These are phyloP conservation scores for Lipomyces sp. DNA, from an alignment of 805 yeast species.

Conservation along the genomic window DNA sequence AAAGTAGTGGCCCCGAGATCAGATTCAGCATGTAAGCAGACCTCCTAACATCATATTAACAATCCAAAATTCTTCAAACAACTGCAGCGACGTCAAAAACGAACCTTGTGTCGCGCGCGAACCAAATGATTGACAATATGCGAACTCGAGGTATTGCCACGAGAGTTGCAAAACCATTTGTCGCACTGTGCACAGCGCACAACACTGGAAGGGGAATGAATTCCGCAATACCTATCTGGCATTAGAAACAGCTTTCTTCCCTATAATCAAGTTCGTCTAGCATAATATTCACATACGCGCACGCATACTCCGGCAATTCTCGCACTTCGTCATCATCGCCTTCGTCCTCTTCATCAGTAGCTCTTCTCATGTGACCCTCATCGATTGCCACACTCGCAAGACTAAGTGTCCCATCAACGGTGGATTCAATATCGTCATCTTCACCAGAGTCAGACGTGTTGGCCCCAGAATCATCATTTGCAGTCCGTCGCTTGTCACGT, in stretches of 20 bases:
- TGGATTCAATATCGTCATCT: conserved; percentile 32
- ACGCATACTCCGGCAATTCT: conserved; percentile 51
- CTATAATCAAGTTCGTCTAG: background rate
- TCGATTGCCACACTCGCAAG: conserved; percentile 30
- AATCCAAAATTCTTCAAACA: background rate
- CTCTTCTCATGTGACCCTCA: conserved; percentile 10
- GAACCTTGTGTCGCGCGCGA: conserved; percentile 69
- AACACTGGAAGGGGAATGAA: conserved; percentile 65
- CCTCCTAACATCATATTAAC: conserved; percentile 42
- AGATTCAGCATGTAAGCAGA: conserved; percentile 76
- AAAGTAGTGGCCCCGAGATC: conserved; percentile 84
- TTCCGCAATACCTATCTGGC: conserved; percentile 65
- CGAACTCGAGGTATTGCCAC: conserved; percentile 61
- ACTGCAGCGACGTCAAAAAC: background rate
- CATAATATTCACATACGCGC: conserved; percentile 45
- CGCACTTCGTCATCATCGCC: conserved; percentile 37
- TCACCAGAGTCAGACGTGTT: conserved; percentile 26
- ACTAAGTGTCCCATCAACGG: conserved; percentile 36
- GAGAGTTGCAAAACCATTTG: conserved; percentile 89
- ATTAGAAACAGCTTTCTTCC: background rate
- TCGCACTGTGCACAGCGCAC: conserved; percentile 76
- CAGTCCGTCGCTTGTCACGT: conserved; percentile 8
- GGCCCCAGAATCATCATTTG: conserved; percentile 18
- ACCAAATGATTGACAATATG: conserved; percentile 88
- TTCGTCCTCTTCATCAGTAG: conserved; percentile 35